A percentile compares a stretch with the other conserved stretches of the same genome.
Evolutionary conservation across 2,329 filamentous ascomycete genomes (phyloP).

Genomic region (Fusarium liriodendri): DNA sequence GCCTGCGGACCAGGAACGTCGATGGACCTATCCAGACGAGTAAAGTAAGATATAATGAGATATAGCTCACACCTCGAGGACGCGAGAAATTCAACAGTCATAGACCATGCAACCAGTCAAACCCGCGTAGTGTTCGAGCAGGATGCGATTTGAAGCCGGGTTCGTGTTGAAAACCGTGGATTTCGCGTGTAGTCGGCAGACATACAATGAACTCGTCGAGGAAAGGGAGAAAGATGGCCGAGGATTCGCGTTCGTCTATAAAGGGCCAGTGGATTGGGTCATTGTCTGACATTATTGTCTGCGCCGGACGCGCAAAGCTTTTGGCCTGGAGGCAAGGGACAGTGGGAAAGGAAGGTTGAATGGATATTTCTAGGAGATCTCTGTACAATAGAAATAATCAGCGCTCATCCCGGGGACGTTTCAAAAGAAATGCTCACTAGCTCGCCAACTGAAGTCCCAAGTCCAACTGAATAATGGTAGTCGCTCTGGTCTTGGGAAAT

Average conservation of each 20-base stretch:
- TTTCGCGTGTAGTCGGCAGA: background rate
- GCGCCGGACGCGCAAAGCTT: background rate
- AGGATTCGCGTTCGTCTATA: background rate
- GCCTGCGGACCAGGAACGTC: background rate
- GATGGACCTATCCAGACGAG: background rate
- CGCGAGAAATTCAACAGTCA: background rate
- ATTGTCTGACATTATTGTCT: background rate
- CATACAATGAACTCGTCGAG: background rate
- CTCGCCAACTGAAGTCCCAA: background rate
- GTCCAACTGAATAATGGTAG: background rate
- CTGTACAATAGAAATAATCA: background rate
- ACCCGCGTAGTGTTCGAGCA: background rate
- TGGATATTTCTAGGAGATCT: background rate
- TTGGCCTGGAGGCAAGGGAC: background rate
- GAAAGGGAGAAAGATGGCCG: background rate
- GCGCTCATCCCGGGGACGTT: background rate
- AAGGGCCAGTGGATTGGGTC: background rate
- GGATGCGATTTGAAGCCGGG: background rate
- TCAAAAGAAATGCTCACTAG: background rate
- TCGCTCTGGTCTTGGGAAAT: no score
- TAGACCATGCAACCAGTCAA: background rate
- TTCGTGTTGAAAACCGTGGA: background rate
- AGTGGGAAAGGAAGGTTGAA: background rate
- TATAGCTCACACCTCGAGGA: background rate
- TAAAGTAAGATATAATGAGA: no score